phyloP scores from a whole-genome alignment of 306 rosid species.

The Acacia acuminata region DNA sequence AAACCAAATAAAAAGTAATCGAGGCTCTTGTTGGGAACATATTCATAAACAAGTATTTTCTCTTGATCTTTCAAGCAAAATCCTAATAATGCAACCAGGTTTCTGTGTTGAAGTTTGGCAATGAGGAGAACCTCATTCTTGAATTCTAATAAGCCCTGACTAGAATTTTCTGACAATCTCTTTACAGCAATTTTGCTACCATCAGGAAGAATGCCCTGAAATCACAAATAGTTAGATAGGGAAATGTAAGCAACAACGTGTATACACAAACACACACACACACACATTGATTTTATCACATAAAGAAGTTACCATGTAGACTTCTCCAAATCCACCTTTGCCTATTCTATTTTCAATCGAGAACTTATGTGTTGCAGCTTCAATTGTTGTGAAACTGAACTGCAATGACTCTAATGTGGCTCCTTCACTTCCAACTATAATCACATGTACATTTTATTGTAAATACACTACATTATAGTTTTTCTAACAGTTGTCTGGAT shows the following conservation, averaged over 20 bases:
- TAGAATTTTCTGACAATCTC: not conserved
- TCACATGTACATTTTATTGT: not conserved
- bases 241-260: no score
- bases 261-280: no score
- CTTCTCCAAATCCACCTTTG: not conserved
- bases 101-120: not conserved
- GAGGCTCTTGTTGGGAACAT: not conserved
- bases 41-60: not conserved
- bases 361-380: no score
- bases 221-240: not conserved
- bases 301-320: no score
- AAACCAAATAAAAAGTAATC: not conserved
- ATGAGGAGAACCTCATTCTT: not conserved
- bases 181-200: constrained; percentile 38
- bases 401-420: no score
- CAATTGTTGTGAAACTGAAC: no score
- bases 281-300: no score
- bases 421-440: not conserved
- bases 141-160: not conserved
- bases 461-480: not conserved
- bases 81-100: not conserved
- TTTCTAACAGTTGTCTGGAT: no score
- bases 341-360: constrained; percentile 21
- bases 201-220: constrained; percentile 41
- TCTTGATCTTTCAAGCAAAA: not conserved